Evolutionary conservation across 2,329 filamentous ascomycete species (phyloP).

Genomic region (Aspergillus melleus): DNA sequence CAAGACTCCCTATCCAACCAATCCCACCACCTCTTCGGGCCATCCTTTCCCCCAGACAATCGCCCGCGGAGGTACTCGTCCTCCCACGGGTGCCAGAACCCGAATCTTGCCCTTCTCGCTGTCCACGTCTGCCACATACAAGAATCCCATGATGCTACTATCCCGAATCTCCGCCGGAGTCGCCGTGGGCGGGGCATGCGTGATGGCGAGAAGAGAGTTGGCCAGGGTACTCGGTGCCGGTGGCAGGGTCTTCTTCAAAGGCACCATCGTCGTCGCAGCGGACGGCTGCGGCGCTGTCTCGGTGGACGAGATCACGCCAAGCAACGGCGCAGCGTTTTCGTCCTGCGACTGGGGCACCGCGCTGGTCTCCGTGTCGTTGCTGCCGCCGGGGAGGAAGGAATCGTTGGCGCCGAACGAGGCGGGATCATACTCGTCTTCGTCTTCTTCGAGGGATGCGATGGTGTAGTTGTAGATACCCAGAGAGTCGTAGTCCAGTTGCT

Average conservation of each 20-base stretch:
- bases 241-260: conserved; percentile 63
- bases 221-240: conserved; percentile 62
- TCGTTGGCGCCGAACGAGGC: conserved; percentile 32
- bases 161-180: conserved; percentile 71
- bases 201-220: conserved; percentile 81
- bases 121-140: conserved; percentile 91
- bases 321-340: conserved; percentile 22
- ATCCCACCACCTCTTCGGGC: conserved; percentile 80
- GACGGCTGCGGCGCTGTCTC: conserved; percentile 16
- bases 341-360: conserved; percentile 13
- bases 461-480: conserved; percentile 71
- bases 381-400: conserved; percentile 38
- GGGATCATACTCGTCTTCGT: conserved; percentile 50
- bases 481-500: conserved; percentile 75
- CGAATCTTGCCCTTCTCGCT: conserved; percentile 77
- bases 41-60: conserved; percentile 76
- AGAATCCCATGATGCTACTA: conserved; percentile 83
- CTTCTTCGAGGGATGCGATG: conserved; percentile 56
- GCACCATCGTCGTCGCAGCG: conserved; percentile 24
- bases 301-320: conserved; percentile 23
- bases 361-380: conserved; percentile 24
- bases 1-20: conserved; percentile 56
- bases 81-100: conserved; percentile 79
- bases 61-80: conserved; percentile 74
- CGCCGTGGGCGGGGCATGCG: conserved; percentile 72